A percentile compares a stretch with the other conserved stretches of the same genome.
Evolutionary conservation across 495 filamentous ascomycete genomes (phyloP).

Genomic region (Penicillium lagena): DNA sequence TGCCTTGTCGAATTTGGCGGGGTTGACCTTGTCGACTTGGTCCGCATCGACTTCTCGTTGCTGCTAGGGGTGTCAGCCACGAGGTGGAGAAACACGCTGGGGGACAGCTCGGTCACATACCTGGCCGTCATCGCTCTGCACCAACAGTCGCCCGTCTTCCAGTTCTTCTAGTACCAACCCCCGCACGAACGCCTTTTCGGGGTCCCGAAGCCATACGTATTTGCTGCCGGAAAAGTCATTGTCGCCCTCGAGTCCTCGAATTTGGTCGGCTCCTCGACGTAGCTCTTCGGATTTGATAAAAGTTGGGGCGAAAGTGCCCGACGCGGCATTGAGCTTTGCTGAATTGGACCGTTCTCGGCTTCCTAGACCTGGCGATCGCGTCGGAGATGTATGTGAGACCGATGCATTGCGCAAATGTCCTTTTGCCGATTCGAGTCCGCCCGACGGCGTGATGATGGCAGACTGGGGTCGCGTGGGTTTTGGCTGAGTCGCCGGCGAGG

Average conservation of each 20-base stretch:
- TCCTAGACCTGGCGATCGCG: conserved; percentile 15
- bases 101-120: conserved; percentile 40
- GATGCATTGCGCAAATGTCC: conserved; percentile 50
- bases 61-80: conserved; percentile 32
- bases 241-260: conserved; percentile 80
- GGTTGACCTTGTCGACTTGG: conserved; percentile 95
- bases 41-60: conserved; percentile 82
- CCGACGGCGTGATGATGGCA: conserved; percentile 54
- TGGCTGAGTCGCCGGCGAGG: conserved; percentile 44
- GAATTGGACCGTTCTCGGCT: conserved; percentile 55
- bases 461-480: conserved; percentile 61
- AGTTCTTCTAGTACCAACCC: conserved; percentile 86
- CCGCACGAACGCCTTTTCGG: conserved; percentile 79
- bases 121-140: conserved; percentile 91
- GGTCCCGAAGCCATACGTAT: conserved; percentile 94
- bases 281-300: conserved; percentile 86
- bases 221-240: conserved; percentile 98
- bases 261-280: conserved; percentile 56
- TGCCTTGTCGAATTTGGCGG: conserved; percentile 97
- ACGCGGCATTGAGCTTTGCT: conserved; percentile 45
- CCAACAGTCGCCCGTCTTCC: conserved; percentile 58
- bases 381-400: conserved; percentile 41
- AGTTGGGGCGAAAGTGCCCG: conserved; percentile 84
- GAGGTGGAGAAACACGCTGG: neutral
- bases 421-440: conserved; percentile 27